Evolutionary conservation across 2,329 filamentous ascomycete genomes (phyloP).

Genomic region (Aspergillus chevalieri): DNA sequence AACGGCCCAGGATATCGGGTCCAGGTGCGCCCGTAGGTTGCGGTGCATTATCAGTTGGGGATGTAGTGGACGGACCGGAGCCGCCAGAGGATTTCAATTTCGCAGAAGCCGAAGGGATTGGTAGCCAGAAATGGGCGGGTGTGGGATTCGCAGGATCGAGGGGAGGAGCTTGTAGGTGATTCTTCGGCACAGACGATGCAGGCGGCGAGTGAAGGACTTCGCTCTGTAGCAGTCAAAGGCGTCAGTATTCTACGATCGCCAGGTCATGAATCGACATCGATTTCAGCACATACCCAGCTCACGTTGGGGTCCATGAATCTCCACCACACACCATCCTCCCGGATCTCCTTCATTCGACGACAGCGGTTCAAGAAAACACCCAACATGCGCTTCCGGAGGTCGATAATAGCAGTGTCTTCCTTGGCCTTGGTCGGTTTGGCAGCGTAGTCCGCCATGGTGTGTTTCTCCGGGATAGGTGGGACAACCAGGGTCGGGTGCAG

Average conservation of each 20-base stretch:
- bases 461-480: conserved; percentile 96
- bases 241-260: conserved; percentile 18
- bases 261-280: neutral
- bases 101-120: conserved; percentile 75
- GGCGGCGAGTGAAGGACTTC: conserved; percentile 94
- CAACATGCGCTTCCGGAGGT: conserved; percentile 92
- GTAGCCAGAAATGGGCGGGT: conserved; percentile 77
- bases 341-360: conserved; percentile 82
- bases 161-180: conserved; percentile 89
- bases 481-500: conserved; percentile 93
- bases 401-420: conserved; percentile 94
- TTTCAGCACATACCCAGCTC: conserved; percentile 69
- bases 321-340: conserved; percentile 95
- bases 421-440: conserved; percentile 97
- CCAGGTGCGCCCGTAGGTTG: conserved; percentile 54
- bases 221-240: conserved; percentile 49
- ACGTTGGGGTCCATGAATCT: conserved; percentile 95
- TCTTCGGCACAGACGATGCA: conserved; percentile 85
- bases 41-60: conserved; percentile 49
- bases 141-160: conserved; percentile 90
- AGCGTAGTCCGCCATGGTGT: conserved; percentile 97
- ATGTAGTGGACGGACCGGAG: conserved; percentile 13
- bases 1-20: conserved; percentile 65
- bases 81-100: conserved; percentile 61
- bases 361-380: conserved; percentile 93